Conservation (phyloP, 768 basidiomycete genomes). For the Trametes cubensis region DNA sequence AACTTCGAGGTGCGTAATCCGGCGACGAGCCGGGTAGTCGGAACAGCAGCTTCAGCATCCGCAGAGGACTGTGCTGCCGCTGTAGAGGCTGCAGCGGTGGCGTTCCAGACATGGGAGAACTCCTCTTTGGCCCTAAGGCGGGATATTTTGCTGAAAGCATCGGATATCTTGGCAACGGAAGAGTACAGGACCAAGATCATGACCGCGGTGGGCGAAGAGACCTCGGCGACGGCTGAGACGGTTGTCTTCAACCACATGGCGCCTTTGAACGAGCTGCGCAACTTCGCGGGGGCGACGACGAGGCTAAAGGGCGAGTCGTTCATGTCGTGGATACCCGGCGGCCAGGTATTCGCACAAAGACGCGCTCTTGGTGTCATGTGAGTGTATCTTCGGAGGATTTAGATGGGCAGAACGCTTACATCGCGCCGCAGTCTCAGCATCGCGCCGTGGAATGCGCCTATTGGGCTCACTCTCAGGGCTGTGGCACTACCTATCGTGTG, state of each 20-base stretch:
- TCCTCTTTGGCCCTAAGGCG: conserved; percentile 41
- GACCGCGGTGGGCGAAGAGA: conserved; percentile 42
- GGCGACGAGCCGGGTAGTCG: conserved; percentile 45
- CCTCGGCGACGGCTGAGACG: conserved; percentile 35
- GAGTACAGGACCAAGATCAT: conserved; percentile 42
- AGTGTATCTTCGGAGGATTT: conserved; percentile 22
- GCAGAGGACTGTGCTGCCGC: conserved; percentile 37
- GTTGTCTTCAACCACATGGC: conserved; percentile 32
- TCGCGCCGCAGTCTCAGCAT: conserved; percentile 36
- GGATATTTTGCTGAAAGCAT: conserved; percentile 51
- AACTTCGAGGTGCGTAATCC: conserved; percentile 53
- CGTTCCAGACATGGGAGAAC: conserved; percentile 53
- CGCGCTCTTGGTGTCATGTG: conserved; percentile 58
- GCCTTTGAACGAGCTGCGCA: conserved; percentile 22
- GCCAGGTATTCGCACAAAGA: conserved; percentile 46
- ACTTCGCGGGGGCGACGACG: conserved; percentile 37
- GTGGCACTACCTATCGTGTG: conserved; percentile 51
- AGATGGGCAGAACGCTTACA: neutral
- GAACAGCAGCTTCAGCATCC: conserved; percentile 48
- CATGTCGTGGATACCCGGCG: conserved; percentile 48
- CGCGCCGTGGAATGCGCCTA: conserved; percentile 59
- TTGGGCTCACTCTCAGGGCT: conserved; percentile 47
- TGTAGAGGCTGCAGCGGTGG: conserved; percentile 47
- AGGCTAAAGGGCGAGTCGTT: conserved; percentile 48
- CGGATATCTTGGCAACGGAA: conserved; percentile 47